These are phyloP conservation scores for Pyrus pyrifolia DNA, from an alignment of 306 rosid species.

Conservation along the genomic window DNA sequence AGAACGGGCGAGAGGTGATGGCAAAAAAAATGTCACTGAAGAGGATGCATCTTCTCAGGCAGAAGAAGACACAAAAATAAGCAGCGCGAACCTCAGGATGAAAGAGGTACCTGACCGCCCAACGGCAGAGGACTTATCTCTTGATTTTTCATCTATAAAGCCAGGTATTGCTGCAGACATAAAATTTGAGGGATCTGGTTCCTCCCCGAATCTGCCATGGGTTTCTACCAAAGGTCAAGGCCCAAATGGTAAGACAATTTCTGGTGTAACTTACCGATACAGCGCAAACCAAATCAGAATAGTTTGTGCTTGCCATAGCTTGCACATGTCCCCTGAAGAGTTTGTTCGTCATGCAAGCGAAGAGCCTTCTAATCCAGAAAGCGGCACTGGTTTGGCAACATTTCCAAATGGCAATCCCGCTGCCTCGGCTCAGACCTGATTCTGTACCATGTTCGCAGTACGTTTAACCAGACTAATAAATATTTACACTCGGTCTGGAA, in stretches of 20 bases:
- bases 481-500: constrained; percentile 14
- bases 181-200: constrained; percentile 87
- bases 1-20: constrained; percentile 60
- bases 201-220: constrained; percentile 89
- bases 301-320: constrained; percentile 90
- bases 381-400: constrained; percentile 37
- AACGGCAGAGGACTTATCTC: constrained; percentile 41
- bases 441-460: constrained; percentile 12
- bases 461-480: constrained; percentile 18
- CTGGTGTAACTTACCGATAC: constrained; percentile 87
- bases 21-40: constrained; percentile 56
- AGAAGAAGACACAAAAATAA: constrained; percentile 66
- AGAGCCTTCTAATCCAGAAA: constrained; percentile 47
- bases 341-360: constrained; percentile 76
- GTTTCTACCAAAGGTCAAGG: constrained; percentile 86
- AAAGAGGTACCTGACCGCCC: constrained; percentile 58
- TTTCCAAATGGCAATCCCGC: constrained; percentile 60
- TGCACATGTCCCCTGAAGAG: constrained; percentile 86
- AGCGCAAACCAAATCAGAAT: constrained; percentile 63
- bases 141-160: constrained; percentile 63
- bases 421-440: constrained; percentile 71
- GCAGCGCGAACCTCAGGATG: constrained; percentile 54
- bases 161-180: constrained; percentile 84
- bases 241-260: constrained; percentile 74
- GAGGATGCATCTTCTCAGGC: constrained; percentile 67